phyloP scores from a whole-genome alignment of 331 rosid genomes.

The Ulmus americana region DNA sequence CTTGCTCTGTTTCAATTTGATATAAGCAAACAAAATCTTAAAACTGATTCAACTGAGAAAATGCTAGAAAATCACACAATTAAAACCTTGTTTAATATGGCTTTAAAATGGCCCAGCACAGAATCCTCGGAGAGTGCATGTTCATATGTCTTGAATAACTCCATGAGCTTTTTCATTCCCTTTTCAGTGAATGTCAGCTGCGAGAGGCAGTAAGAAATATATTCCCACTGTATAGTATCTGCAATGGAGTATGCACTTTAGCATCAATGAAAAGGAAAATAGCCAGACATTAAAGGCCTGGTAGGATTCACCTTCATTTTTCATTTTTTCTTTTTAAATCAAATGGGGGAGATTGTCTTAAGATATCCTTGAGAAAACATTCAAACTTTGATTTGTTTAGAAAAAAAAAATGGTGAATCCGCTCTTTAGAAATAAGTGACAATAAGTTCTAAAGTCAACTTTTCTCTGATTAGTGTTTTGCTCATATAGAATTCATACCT shows the following conservation, averaged over 20 bases:
- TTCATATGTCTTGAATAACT: slow-evolving; percentile 74
- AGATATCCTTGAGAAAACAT: no score
- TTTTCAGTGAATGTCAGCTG: slow-evolving; percentile 92
- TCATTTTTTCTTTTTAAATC: no score
- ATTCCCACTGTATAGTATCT: slow-evolving; percentile 76
- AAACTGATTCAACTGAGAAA: slow-evolving; percentile 4
- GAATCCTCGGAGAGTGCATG: slow-evolving; percentile 72
- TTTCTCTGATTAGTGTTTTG: no score
- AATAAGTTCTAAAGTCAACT: no score
- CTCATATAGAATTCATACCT: slow-evolving; percentile 35
- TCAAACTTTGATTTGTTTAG: no score
- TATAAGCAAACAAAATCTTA: slow-evolving; percentile 8
- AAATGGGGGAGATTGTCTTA: no score
- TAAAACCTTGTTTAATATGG: slow-evolving; percentile 74
- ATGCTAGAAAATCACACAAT: slow-evolving; percentile 14
- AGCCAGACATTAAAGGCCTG: neutral
- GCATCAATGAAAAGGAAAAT: neutral
- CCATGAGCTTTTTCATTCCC: slow-evolving; percentile 84
- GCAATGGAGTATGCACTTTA: slow-evolving; percentile 24
- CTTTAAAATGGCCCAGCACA: slow-evolving; percentile 72
- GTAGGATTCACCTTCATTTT: no score
- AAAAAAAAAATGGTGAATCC: no score
- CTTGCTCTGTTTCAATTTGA: slow-evolving; percentile 50
- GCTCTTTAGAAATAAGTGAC: no score
- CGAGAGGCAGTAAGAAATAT: slow-evolving; percentile 88